A percentile compares a stretch with the other conserved stretches of the same genome.
Evolutionary conservation across 192 early-diverging fungal genomes (phyloP).

Genomic region (Thamnidium elegans): DNA sequence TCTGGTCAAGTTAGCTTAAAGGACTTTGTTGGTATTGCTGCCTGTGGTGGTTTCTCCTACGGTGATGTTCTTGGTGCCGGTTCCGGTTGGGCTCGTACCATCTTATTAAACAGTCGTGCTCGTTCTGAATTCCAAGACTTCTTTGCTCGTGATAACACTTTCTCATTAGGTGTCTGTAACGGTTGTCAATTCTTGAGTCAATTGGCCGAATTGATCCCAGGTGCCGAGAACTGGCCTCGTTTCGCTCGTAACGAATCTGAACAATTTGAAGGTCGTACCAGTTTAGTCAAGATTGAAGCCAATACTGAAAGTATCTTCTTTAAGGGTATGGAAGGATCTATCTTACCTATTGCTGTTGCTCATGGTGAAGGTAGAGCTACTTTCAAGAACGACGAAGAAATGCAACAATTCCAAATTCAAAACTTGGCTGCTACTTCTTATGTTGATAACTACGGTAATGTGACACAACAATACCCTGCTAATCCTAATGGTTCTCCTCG

Average conservation of each 20-base stretch:
- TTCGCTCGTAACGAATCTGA: constrained; percentile 92
- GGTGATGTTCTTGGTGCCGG: constrained; percentile 99
- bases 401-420: constrained; percentile 39
- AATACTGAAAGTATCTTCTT: constrained; percentile 72
- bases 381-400: constrained; percentile 53
- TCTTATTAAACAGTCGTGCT: constrained; percentile 70
- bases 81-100: constrained; percentile 93
- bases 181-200: constrained; percentile 97
- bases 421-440: constrained; percentile 71
- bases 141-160: constrained; percentile 86
- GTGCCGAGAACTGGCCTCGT: constrained; percentile 83
- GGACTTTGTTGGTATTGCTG: constrained; percentile 84
- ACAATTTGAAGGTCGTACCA: constrained; percentile 93
- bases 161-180: constrained; percentile 97
- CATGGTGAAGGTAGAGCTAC: constrained; percentile 96
- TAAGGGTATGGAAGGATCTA: constrained; percentile 85
- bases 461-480: constrained; percentile 83
- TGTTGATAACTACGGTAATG: constrained; percentile 82
- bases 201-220: constrained; percentile 83
- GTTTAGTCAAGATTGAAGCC: constrained; percentile 63
- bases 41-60: constrained; percentile 97
- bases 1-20: constrained; percentile 56
- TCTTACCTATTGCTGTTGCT: constrained; percentile 90
- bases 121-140: constrained; percentile 75
- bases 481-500: constrained; percentile 94